A percentile compares a stretch with the other conserved stretches of the same genome.
Evolutionary conservation across 2,329 filamentous ascomycete species (phyloP).

Genomic region (Diplodia intermedia): DNA sequence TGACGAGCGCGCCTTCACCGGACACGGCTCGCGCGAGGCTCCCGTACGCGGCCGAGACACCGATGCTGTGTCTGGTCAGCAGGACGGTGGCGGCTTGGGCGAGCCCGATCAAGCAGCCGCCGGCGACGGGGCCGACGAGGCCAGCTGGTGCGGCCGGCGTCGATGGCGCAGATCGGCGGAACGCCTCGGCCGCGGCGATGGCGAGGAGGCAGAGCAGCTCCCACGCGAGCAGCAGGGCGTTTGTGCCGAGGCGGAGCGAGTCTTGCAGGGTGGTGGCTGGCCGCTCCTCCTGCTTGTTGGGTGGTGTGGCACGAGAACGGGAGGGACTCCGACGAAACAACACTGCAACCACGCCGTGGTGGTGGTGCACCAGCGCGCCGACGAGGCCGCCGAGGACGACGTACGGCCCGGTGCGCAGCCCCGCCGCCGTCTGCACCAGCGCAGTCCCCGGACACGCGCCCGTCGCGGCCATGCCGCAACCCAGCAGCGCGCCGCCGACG

Average conservation of each 20-base stretch:
- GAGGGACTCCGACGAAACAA: no score
- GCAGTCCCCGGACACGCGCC: conserved; percentile 72
- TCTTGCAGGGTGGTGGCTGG: conserved; percentile 36
- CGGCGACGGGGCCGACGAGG: conserved; percentile 57
- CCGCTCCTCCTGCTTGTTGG: no score
- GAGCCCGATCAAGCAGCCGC: conserved; percentile 65
- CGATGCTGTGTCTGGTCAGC: conserved; percentile 62
- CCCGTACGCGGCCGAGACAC: conserved; percentile 68
- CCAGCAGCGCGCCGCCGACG: conserved; percentile 67
- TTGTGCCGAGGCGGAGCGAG: conserved; percentile 51
- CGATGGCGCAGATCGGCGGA: conserved; percentile 34
- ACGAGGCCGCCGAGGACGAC: conserved; percentile 62
- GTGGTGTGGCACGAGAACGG: no score
- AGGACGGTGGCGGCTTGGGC: conserved; percentile 65
- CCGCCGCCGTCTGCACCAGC: conserved; percentile 64
- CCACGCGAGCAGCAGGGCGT: conserved; percentile 51
- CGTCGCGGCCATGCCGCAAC: conserved; percentile 70
- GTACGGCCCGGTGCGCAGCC: conserved; percentile 58
- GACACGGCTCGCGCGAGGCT: conserved; percentile 61
- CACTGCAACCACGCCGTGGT: not conserved
- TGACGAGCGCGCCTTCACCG: conserved; percentile 39
- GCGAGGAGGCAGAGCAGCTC: conserved; percentile 50
- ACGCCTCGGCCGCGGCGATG: no score
- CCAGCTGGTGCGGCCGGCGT: conserved; percentile 39
- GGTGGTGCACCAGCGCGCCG: conserved; percentile 57